Evolutionary conservation across 2,329 filamentous ascomycete genomes (phyloP), one percentile per base, ranked within the genome.

Genomic region (Fusarium protoensiforme): DNA sequence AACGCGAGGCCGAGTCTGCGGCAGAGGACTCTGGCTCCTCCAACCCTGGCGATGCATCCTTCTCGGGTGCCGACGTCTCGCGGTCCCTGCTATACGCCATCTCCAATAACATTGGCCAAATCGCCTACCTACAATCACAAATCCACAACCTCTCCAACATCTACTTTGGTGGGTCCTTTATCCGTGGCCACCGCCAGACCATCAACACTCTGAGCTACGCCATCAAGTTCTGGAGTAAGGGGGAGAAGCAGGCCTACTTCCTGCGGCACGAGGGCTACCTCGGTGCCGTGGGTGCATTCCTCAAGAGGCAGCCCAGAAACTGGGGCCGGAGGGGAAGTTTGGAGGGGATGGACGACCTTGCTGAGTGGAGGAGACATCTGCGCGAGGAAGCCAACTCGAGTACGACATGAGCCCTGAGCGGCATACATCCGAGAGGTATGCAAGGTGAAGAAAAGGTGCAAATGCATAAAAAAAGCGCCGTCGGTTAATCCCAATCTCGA

Each of bases 201-300:
- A 99, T 99, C 90, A 97, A 98, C 83, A 98, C 96, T 0, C 87
- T 99, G 11, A 95, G 93, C 64, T 99, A 98, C 80, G 96, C 96
- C 80, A 98, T 99, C 84, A 94, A 94, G 77, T 99, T 98, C 84
- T 99, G 96, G 96, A 95, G 93, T 75, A 94, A 96, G 80, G 96
- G 95, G 46, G 88, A 92, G 79, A 98, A 98, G 83, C 94, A 98
- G 83, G 96, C 96, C 0, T 98, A 98, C 81, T 99, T 99, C 82
- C 82, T 99, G 68, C 89, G 96, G 7, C 96, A 99, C 78, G 96
- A 99, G 83, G 96, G 96, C 29, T 99, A 98, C 80, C 89, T 99
- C 1, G 96, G 96, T 11, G 91, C 95, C 22, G 96, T 98, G 0
- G 96, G 96, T 2, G 96, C 96, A 0, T 99, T 99, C 80, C 85